A percentile compares a stretch with the other conserved stretches of the same genome.
These are phyloP conservation scores for Phoenix dactylifera DNA, from an alignment of 176 grass and related monocot genomes.

Conservation along the genomic window DNA sequence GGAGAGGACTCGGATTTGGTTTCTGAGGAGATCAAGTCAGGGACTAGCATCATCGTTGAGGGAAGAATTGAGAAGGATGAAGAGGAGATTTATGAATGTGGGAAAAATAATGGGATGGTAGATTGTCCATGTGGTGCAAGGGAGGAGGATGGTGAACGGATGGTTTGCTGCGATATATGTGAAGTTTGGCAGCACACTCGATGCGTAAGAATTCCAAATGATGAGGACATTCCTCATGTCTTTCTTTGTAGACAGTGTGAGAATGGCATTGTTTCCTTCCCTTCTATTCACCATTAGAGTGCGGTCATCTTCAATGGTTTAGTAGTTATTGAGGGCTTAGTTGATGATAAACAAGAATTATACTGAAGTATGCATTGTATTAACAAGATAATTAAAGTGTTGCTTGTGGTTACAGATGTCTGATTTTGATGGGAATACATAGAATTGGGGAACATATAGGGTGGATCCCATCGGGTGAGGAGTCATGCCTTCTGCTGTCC, in stretches of 20 bases:
- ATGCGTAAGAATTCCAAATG: constrained; percentile 41
- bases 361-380: too few species aligned
- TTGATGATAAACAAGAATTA: too few species aligned
- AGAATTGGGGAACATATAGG: too few species aligned
- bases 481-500: too few species aligned
- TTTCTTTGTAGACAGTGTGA: constrained; percentile 67
- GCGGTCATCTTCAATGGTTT: too few species aligned
- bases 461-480: too few species aligned
- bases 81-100: constrained; percentile 42
- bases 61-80: constrained; percentile 25
- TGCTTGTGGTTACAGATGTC: too few species aligned
- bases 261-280: constrained; percentile 44
- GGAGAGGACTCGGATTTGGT: constrained; percentile 26
- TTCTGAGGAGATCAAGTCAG: constrained; percentile 28
- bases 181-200: constrained; percentile 81
- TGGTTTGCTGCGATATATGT: constrained; percentile 78
- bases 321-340: too few species aligned
- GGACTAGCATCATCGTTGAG: constrained; percentile 39
- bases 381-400: too few species aligned
- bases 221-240: constrained; percentile 42
- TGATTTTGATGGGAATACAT: too few species aligned
- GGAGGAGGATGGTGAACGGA: constrained; percentile 72
- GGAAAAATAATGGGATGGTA: constrained; percentile 27
- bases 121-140: constrained; percentile 55
- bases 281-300: constrained; percentile 40